Base-by-base conservation (phyloP, 2,329 filamentous ascomycete genomes). In the Lasiodiplodia hormozganensis region DNA sequence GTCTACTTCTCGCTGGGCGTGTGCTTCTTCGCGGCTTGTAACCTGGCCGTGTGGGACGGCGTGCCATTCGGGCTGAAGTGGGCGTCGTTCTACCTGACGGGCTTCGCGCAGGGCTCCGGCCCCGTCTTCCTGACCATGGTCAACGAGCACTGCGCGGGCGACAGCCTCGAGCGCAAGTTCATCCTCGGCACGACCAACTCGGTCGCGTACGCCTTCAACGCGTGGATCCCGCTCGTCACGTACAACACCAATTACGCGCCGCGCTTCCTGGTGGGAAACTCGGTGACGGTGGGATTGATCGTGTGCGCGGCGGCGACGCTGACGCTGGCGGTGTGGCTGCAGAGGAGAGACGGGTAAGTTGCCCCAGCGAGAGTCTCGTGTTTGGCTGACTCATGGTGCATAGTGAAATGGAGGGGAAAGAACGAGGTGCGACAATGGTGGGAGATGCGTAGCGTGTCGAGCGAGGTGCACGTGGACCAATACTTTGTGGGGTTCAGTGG, bases 221-320 rank as follows among this genome's bases (percentile, higher is more conserved):
- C 62, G 31, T 65, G 62, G 62, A 65, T 65, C 62, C 62, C 62
- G 47, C 62, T 65, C 47, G 40, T 65, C 31, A 53, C 62, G 36
- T 65, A 65, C 51, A 54, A 53, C 62, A 65, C 62, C 40, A 65
- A 54, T 11, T 65, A 65, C 62, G 62, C 62, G 31, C 62, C 62
- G 23, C 62, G 62, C 5, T 65, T 65, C 31, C 34, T 53, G 28
- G 62, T 53, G 10, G 62, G 62, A 21, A 65, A 65, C 23, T 65
- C 62, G 62, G 62, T 40, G 8, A 65, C 62, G n/a, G 62, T 36
- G 10, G 62, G 62, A 4, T 21, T 65, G 36, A 65, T 53, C 40
- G 62, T 65, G 31, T 65, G 47, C n/a, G 62, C 62, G 0, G 49
- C 49, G 21, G 38, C 36, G 21, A 40, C 62, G 12, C n/a, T 65